Evolutionary conservation across 1,139 yeast species (phyloP).

Genomic region (Geotrichum cucujoidarum): DNA sequence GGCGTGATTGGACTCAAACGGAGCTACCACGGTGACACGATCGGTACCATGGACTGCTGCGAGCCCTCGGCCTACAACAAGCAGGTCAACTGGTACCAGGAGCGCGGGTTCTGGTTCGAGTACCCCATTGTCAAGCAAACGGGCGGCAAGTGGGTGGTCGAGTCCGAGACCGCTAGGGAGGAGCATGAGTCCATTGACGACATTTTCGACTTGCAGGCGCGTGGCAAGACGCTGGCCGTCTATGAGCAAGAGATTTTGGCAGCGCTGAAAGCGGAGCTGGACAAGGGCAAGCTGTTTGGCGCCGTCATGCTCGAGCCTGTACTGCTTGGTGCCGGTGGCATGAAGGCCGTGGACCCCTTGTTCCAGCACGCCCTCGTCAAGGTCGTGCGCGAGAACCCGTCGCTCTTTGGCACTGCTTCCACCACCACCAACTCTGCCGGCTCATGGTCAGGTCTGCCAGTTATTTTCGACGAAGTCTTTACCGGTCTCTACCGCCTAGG

Average conservation of each 20-base stretch:
- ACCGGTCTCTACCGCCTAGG: conserved; percentile 33
- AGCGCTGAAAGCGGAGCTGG: conserved; percentile 19
- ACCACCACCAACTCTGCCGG: neutral
- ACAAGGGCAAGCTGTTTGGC: conserved; percentile 27
- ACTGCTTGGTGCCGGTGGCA: conserved; percentile 33
- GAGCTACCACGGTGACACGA: conserved; percentile 33
- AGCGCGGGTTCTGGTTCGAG: conserved; percentile 31
- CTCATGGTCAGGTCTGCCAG: conserved; percentile 30
- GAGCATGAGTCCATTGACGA: conserved; percentile 21
- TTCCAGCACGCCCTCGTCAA: conserved; percentile 30
- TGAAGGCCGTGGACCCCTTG: conserved; percentile 31
- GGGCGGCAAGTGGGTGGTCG: conserved; percentile 27
- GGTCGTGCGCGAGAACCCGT: conserved; percentile 25
- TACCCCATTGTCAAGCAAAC: conserved; percentile 27
- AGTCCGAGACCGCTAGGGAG: conserved; percentile 4
- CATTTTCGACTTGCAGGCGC: conserved; percentile 22
- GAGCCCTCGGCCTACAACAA: conserved; percentile 31
- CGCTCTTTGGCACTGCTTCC: conserved; percentile 17
- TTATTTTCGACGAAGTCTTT: conserved; percentile 32
- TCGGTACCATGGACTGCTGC: conserved; percentile 33
- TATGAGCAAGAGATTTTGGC: conserved; percentile 20
- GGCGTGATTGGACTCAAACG: conserved; percentile 30
- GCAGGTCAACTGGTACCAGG: conserved; percentile 30
- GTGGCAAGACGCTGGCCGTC: conserved; percentile 19
- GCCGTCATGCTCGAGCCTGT: conserved; percentile 32